Evolutionary conservation across 805 yeast species (phyloP).

Genomic region (Suhomyces faveliae): DNA sequence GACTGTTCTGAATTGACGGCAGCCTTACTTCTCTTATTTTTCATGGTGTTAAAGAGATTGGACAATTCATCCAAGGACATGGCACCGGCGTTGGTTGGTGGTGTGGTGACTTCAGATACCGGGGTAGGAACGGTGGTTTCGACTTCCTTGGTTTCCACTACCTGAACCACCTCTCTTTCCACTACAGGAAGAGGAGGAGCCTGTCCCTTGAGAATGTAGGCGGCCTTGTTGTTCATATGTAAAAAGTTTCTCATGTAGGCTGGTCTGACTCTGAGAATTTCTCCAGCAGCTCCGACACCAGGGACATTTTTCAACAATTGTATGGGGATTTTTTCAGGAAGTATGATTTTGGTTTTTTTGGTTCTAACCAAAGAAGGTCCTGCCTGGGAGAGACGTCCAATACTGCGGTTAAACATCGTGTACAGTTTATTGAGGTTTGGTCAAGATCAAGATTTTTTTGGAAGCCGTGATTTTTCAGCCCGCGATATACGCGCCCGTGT

Average conservation of each 20-base stretch:
- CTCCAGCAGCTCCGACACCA: conserved; percentile 65
- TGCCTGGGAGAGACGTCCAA: not conserved
- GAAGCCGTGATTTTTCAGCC: conserved; percentile 3
- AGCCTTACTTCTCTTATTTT: conserved; percentile 9
- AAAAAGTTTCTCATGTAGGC: conserved; percentile 79
- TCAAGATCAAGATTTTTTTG: not conserved
- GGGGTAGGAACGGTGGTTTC: conserved; percentile 2
- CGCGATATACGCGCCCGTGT: conserved; percentile 4
- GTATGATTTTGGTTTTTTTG: conserved; percentile 13
- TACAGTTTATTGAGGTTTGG: not conserved
- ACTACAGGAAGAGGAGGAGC: conserved; percentile 45
- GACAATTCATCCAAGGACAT: conserved; percentile 41
- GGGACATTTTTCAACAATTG: conserved; percentile 73
- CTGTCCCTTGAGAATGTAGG: conserved; percentile 48
- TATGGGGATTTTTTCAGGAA: conserved; percentile 53
- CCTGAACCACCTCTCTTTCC: conserved; percentile 14
- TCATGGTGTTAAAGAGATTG: conserved; percentile 31
- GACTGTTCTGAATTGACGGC: conserved; percentile 6
- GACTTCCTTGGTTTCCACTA: conserved; percentile 2
- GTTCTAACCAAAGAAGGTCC: conserved; percentile 12
- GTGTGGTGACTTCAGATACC: conserved; percentile 1
- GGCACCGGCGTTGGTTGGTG: conserved; percentile 19
- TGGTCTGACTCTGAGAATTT: conserved; percentile 71
- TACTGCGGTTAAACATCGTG: not conserved
- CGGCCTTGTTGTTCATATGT: conserved; percentile 71